A percentile compares a stretch with the other conserved stretches of the same genome.
Evolutionary conservation across 108 stramenopile species (phyloP).

Genomic region (Cyclotella atomus): DNA sequence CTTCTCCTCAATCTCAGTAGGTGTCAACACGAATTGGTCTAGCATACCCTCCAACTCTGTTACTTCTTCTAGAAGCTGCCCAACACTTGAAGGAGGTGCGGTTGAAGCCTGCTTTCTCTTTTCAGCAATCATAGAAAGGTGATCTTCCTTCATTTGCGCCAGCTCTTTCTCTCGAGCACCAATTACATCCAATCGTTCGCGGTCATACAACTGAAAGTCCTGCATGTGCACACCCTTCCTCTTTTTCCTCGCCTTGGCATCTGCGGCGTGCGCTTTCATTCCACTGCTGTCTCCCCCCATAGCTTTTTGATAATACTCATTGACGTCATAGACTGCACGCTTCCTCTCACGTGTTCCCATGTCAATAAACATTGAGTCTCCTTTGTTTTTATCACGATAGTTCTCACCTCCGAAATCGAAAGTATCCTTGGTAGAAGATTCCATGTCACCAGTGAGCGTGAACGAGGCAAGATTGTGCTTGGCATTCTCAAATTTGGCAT

Average conservation of each 20-base stretch:
- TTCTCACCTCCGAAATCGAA: slow-evolving; percentile 94
- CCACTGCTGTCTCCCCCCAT: slow-evolving; percentile 67
- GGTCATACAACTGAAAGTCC: slow-evolving; percentile 95
- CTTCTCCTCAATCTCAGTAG: slow-evolving; percentile 66
- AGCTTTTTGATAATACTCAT: slow-evolving; percentile 88
- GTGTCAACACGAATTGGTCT: slow-evolving; percentile 55
- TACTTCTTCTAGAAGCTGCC: slow-evolving; percentile 55
- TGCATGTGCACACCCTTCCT: slow-evolving; percentile 89
- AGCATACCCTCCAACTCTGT: slow-evolving; percentile 66
- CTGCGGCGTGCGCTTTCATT: slow-evolving; percentile 78
- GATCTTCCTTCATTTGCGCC: slow-evolving; percentile 71
- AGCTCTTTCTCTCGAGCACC: slow-evolving; percentile 78
- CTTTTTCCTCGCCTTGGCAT: slow-evolving; percentile 81
- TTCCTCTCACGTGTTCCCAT: slow-evolving; percentile 97
- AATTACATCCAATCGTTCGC: slow-evolving; percentile 75
- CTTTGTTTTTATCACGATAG: slow-evolving; percentile 80
- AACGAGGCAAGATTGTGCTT: slow-evolving; percentile 96
- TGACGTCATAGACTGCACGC: slow-evolving; percentile 93
- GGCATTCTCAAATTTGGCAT: slow-evolving; percentile 94
- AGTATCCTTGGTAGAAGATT: slow-evolving; percentile 68
- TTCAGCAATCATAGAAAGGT: slow-evolving; percentile 71
- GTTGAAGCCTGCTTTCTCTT: slow-evolving; percentile 60
- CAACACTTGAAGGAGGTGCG: slow-evolving; percentile 35
- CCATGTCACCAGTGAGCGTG: slow-evolving; percentile 85
- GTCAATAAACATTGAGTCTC: slow-evolving; percentile 87